Percentiles rank a stretch among this genome's conserved stretches.
Evolutionary conservation across 805 yeast species (phyloP).

Genomic region (Clavispora vitiphila): DNA sequence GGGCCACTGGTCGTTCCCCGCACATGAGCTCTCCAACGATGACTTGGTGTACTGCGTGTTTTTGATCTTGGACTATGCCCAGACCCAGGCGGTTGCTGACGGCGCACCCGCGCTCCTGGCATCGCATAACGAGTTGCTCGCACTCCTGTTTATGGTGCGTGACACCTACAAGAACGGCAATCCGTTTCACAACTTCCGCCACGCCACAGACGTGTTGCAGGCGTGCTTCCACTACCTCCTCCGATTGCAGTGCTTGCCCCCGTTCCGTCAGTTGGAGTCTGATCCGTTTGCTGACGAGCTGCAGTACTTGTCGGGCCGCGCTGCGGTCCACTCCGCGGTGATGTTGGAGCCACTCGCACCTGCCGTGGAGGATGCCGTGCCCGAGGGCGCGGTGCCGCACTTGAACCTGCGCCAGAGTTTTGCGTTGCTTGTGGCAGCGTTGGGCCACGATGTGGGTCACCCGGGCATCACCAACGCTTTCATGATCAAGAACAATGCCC

Average conservation of each 20-base stretch:
- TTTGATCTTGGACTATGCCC: slow-evolving; percentile 47
- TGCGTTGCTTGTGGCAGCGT: slow-evolving; percentile 68
- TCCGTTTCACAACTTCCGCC: slow-evolving; percentile 92
- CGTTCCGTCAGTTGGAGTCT: slow-evolving; percentile 29
- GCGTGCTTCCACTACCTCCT: slow-evolving; percentile 69
- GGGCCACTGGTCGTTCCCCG: slow-evolving; percentile 66
- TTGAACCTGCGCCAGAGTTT: slow-evolving; percentile 43
- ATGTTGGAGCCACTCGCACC: neutral
- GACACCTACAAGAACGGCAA: slow-evolving; percentile 79
- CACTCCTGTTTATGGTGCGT: slow-evolving; percentile 62
- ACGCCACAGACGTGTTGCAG: slow-evolving; percentile 93
- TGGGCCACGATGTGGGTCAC: slow-evolving; percentile 96
- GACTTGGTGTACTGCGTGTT: slow-evolving; percentile 61
- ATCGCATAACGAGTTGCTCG: slow-evolving; percentile 42
- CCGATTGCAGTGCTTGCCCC: slow-evolving; percentile 36
- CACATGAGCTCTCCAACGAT: slow-evolving; percentile 59
- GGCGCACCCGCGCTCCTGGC: slow-evolving; percentile 6
- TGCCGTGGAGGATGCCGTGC: neutral
- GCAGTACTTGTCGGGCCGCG: slow-evolving; percentile 7
- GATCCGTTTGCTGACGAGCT: slow-evolving; percentile 29
- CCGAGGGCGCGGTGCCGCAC: slow-evolving; percentile 16
- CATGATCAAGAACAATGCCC: slow-evolving; percentile 53
- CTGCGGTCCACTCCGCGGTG: neutral
- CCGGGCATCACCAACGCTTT: slow-evolving; percentile 91
- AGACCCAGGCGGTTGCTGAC: slow-evolving; percentile 18